phyloP scores from a whole-genome alignment of 2,329 filamentous ascomycete genomes.

The Aciculosporium take region DNA sequence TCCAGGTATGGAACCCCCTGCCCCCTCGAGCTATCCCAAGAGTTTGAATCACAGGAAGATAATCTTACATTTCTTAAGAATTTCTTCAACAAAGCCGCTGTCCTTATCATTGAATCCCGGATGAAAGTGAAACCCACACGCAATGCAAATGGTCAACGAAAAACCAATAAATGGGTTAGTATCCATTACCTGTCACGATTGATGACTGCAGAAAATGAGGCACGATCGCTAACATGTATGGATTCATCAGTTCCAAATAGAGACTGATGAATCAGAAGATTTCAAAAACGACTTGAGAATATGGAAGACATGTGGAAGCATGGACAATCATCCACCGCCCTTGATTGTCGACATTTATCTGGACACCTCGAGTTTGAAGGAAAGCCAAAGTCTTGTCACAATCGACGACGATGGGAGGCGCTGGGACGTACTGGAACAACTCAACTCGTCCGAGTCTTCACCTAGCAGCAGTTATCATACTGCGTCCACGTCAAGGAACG shows the following conservation, averaged over 20 bases:
- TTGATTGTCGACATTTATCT: slow-evolving; percentile 85
- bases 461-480: slow-evolving; percentile 31
- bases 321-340: slow-evolving; percentile 63
- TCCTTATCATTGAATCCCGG: slow-evolving; percentile 70
- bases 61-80: slow-evolving; percentile 43
- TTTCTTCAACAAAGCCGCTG: slow-evolving; percentile 76
- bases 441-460: slow-evolving; percentile 47
- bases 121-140: slow-evolving; percentile 48
- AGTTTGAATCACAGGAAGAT: background rate
- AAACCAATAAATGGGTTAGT: slow-evolving; percentile 78
- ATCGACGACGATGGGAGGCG: slow-evolving; percentile 80
- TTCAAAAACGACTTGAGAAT: slow-evolving; percentile 66
- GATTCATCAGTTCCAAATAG: slow-evolving; percentile 67
- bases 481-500: slow-evolving; percentile 31
- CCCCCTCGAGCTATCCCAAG: background rate
- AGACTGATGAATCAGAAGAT: slow-evolving; percentile 82
- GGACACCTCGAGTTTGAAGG: slow-evolving; percentile 62
- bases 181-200: background rate
- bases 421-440: slow-evolving; percentile 79
- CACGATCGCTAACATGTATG: background rate
- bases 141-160: slow-evolving; percentile 30
- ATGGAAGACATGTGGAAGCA: slow-evolving; percentile 70
- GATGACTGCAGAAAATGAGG: background rate
- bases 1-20: slow-evolving; percentile 48
- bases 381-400: slow-evolving; percentile 75